phyloP scores from a whole-genome alignment of 768 basidiomycete species.

The Agaricus blazei region DNA sequence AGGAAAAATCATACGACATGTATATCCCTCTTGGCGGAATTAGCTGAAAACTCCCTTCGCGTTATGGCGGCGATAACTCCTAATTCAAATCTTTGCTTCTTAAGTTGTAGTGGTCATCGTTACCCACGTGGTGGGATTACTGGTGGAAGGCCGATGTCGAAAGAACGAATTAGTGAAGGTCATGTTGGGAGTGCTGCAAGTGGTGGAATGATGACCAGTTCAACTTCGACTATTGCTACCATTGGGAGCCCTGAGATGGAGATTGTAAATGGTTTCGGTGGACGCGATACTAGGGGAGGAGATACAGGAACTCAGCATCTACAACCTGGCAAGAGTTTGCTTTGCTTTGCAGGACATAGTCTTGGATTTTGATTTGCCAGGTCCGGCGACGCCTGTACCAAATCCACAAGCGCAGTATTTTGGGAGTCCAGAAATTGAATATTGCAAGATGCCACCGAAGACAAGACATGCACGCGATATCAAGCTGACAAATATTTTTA shows the following conservation, averaged over 20 bases:
- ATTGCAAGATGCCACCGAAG: constrained; percentile 41
- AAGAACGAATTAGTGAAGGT: too few relatives aligned
- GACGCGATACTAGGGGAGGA: background rate
- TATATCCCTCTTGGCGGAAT: constrained; percentile 50
- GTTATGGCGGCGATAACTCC: background rate
- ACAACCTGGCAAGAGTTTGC: background rate
- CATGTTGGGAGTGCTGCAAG: too few relatives aligned
- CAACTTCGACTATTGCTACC: constrained; percentile 24
- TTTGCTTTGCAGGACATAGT: background rate
- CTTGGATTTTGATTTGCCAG: constrained; percentile 15
- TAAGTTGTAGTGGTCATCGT: background rate
- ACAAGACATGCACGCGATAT: constrained; percentile 39
- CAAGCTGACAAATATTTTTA: too few relatives aligned
- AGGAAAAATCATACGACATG: constrained; percentile 58
- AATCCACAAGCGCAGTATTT: constrained; percentile 15
- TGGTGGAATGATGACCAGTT: too few relatives aligned
- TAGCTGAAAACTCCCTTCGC: constrained; percentile 31
- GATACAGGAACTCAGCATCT: background rate
- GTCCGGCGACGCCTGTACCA: constrained; percentile 48
- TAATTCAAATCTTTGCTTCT: too few relatives aligned
- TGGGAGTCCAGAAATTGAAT: constrained; percentile 65
- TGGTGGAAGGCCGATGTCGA: background rate
- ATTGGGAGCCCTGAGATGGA: background rate
- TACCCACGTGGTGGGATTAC: background rate
- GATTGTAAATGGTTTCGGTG: background rate